A percentile compares a stretch with the other conserved stretches of the same genome.
These are phyloP conservation scores for Zizania palustris DNA, from an alignment of 202 grass and related monocot species.

Conservation along the genomic window DNA sequence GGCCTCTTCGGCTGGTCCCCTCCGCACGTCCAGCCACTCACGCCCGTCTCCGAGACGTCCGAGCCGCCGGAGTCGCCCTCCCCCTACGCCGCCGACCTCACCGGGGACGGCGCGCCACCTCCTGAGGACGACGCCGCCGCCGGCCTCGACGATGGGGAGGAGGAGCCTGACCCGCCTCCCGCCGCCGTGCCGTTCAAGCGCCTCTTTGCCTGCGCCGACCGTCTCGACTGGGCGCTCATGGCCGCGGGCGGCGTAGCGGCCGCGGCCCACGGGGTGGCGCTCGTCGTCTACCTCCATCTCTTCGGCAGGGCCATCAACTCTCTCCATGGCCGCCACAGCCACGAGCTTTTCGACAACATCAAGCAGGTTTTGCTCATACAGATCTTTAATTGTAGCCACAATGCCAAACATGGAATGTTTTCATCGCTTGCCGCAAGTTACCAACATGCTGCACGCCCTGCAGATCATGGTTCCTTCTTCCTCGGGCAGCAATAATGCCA, in stretches of 20 bases:
- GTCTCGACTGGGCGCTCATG: conserved; percentile 89
- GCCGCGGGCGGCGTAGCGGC: conserved; percentile 66
- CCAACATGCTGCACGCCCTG: background rate
- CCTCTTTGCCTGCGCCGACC: conserved; percentile 89
- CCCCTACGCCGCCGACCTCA: conserved; percentile 71
- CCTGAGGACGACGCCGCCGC: conserved; percentile 50
- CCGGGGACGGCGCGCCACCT: conserved; percentile 48
- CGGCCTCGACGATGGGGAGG: conserved; percentile 59
- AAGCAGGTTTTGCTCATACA: conserved; percentile 51
- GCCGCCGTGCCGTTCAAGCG: conserved; percentile 86
- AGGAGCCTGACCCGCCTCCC: conserved; percentile 83
- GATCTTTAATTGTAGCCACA: background rate
- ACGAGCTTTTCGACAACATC: conserved; percentile 64
- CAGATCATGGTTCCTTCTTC: background rate
- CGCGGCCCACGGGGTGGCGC: conserved; percentile 86
- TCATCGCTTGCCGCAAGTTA: background rate
- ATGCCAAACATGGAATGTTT: background rate
- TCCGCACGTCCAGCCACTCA: conserved; percentile 95
- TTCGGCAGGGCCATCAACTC: conserved; percentile 85
- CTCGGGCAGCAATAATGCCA: background rate
- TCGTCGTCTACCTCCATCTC: conserved; percentile 92
- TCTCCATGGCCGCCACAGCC: conserved; percentile 48
- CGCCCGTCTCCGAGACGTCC: conserved; percentile 92
- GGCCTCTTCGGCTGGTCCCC: conserved; percentile 98
- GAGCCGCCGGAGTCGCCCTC: conserved; percentile 97